Conservation (phyloP, 129 eudicot species). For the Silybum marianum region DNA sequence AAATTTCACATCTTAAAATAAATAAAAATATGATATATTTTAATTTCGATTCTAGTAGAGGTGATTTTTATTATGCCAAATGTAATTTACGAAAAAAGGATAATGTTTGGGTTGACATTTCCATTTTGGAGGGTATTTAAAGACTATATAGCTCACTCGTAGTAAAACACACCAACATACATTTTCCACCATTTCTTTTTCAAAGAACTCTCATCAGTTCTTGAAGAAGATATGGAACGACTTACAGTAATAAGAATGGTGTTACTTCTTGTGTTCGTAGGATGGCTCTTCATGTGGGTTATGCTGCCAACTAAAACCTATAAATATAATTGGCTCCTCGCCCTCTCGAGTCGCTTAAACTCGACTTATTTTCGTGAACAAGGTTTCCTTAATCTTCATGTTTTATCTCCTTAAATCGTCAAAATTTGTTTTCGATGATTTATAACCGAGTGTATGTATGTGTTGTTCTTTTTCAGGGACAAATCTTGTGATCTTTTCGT, state of each 20-base stretch:
- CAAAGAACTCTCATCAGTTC: neutral
- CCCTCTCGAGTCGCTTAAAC: slow-evolving; percentile 38
- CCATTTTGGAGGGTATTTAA: neutral
- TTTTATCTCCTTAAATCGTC: neutral
- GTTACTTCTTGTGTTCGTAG: slow-evolving; percentile 45
- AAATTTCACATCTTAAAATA: too few species aligned
- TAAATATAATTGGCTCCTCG: slow-evolving; percentile 56
- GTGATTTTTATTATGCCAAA: neutral
- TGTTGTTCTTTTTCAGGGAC: slow-evolving; percentile 50
- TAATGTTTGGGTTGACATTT: neutral
- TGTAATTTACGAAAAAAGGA: neutral
- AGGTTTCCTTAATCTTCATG: slow-evolving; percentile 33
- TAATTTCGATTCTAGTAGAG: neutral
- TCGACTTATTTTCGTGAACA: slow-evolving; percentile 64
- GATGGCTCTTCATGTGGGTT: slow-evolving; percentile 65
- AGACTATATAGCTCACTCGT: too few species aligned
- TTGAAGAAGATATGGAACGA: slow-evolving; percentile 26
- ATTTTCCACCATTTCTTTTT: neutral
- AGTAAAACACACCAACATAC: neutral
- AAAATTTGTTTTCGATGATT: neutral
- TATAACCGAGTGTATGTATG: neutral
- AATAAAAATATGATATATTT: too few species aligned
- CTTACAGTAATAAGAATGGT: slow-evolving; percentile 32
- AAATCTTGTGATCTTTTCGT: slow-evolving; percentile 65
- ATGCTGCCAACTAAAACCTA: slow-evolving; percentile 64